Percentiles rank a stretch among this genome's conserved stretches.
phyloP scores from a whole-genome alignment of 1,284 basidiomycete species.

The Ganoderma lucidum region DNA sequence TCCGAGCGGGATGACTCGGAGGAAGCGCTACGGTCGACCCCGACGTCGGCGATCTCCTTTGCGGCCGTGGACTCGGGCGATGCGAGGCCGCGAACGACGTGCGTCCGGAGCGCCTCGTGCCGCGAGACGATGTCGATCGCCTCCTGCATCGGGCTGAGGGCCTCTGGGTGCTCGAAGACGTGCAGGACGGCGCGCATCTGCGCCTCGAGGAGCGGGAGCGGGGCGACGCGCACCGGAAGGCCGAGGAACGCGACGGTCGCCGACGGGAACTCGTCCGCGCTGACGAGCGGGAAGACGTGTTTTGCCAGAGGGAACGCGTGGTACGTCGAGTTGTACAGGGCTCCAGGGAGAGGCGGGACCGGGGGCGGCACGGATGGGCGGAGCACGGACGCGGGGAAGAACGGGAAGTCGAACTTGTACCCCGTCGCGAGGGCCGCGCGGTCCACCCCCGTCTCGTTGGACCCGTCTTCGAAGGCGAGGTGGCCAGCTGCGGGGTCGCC shows the following conservation, averaged over 20 bases:
- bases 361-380: slow-evolving; percentile 46
- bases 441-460: slow-evolving; percentile 61
- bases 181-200: slow-evolving; percentile 67
- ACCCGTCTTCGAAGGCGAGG: slow-evolving; percentile 68
- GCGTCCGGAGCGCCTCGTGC: slow-evolving; percentile 49
- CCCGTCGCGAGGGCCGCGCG: slow-evolving; percentile 78
- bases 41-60: neutral
- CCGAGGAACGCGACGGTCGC: slow-evolving; percentile 70
- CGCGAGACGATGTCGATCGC: slow-evolving; percentile 55
- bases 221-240: slow-evolving; percentile 61
- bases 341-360: slow-evolving; percentile 52
- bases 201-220: slow-evolving; percentile 72
- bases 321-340: slow-evolving; percentile 68
- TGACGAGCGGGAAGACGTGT: slow-evolving; percentile 56
- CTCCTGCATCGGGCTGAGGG: slow-evolving; percentile 58
- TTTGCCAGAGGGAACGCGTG: slow-evolving; percentile 70
- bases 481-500: slow-evolving; percentile 50
- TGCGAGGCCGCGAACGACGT: neutral
- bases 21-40: neutral
- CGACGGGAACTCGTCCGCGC: slow-evolving; percentile 53
- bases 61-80: neutral
- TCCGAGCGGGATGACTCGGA: neutral
- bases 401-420: slow-evolving; percentile 69
- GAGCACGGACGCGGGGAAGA: slow-evolving; percentile 54
- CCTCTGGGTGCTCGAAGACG: slow-evolving; percentile 57